Evolutionary conservation across 768 basidiomycete species (phyloP).

Genomic region (Naganishia randhawae): DNA sequence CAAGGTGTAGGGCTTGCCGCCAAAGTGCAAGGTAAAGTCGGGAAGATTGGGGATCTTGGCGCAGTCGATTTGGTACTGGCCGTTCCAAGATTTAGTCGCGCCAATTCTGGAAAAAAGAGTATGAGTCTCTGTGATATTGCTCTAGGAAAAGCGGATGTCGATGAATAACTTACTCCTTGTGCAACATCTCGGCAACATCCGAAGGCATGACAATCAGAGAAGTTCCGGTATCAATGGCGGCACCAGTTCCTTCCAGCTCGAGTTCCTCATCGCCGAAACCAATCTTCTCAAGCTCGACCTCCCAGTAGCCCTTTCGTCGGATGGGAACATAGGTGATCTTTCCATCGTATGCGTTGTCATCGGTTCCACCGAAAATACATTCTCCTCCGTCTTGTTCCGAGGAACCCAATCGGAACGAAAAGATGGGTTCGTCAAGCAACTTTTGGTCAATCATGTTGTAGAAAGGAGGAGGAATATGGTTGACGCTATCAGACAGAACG

Average conservation of each 20-base stretch:
- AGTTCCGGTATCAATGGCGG: conserved; percentile 63
- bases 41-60: conserved; percentile 77
- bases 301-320: conserved; percentile 95
- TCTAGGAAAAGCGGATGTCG: background rate
- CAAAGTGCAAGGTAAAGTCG: conserved; percentile 76
- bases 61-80: conserved; percentile 90
- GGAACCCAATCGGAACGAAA: conserved; percentile 86
- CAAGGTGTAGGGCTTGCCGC: conserved; percentile 72
- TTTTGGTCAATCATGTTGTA: conserved; percentile 82
- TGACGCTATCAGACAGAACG: conserved; percentile 56
- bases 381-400: conserved; percentile 87
- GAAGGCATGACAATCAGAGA: conserved; percentile 88
- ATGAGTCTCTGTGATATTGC: conserved; percentile 6
- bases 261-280: conserved; percentile 79
- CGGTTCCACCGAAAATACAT: conserved; percentile 86
- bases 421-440: conserved; percentile 78
- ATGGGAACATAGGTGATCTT: conserved; percentile 81
- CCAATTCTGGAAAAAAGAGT: conserved; percentile 60
- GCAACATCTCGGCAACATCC: conserved; percentile 96
- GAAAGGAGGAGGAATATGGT: conserved; percentile 86
- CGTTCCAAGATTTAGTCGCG: conserved; percentile 90
- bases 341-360: conserved; percentile 70
- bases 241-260: conserved; percentile 86
- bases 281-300: conserved; percentile 86
- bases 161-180: conserved; percentile 54